A percentile compares a stretch with the other conserved stretches of the same genome.
phyloP scores from a whole-genome alignment of 1,139 yeast genomes.

The Hemisphaericaspora xylofermentans region DNA sequence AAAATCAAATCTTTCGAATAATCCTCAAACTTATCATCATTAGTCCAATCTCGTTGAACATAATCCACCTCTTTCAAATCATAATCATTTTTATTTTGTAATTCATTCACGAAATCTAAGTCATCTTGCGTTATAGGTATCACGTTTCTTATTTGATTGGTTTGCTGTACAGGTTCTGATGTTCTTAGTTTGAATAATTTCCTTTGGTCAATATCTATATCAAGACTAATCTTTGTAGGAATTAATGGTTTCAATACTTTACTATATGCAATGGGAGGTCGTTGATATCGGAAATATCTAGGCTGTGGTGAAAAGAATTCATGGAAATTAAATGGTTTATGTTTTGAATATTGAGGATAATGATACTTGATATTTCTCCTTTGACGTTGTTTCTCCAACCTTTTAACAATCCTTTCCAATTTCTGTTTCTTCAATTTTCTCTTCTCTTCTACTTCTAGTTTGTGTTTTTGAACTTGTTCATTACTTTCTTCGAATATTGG shows the following conservation, averaged over 20 bases:
- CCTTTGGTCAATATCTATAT: conserved; percentile 47
- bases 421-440: conserved; percentile 24
- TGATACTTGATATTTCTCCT: conserved; percentile 44
- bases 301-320: conserved; percentile 66
- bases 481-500: conserved; percentile 34
- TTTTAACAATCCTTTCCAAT: conserved; percentile 29
- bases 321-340: conserved; percentile 64
- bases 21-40: conserved; percentile 38
- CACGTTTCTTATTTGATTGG: conserved; percentile 8
- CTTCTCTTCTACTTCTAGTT: conserved; percentile 22
- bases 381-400: conserved; percentile 33
- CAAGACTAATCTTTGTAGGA: conserved; percentile 55
- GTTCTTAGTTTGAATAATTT: conserved; percentile 38
- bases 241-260: conserved; percentile 52
- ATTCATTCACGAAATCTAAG: conserved; percentile 30
- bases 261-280: conserved; percentile 47
- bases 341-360: conserved; percentile 62
- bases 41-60: conserved; percentile 35
- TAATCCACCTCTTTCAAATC: conserved; percentile 30
- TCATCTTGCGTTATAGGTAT: conserved; percentile 27
- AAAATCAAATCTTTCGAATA: conserved; percentile 62
- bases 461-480: conserved; percentile 19
- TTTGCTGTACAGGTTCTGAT: background rate
- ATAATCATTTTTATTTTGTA: conserved; percentile 22
- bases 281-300: conserved; percentile 48